Base-by-base conservation (phyloP, 2,329 filamentous ascomycete species). In the Cyphellophora europaea region DNA sequence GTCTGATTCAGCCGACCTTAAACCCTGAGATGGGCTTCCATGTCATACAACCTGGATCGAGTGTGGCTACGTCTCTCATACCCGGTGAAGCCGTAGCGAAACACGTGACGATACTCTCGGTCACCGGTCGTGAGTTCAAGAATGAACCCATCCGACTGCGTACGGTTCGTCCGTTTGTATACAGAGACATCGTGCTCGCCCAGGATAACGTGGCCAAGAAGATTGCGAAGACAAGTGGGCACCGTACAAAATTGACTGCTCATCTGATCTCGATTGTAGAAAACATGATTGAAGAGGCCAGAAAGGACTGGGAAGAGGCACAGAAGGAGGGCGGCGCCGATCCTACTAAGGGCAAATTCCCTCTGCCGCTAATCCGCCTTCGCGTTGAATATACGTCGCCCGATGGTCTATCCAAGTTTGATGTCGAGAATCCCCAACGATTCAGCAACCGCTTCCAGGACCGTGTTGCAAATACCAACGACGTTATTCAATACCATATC, bases 11-110 rank as follows among this genome's bases (percentile, higher is more conserved):
- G 29, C 91, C 91, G 0, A 65, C 67, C 2, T 68, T 77, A 30
- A 98, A 96, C 49, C 75, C 82, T 0, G 86, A 94, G 52, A 94
- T 81, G 31, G 82, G 81, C 1, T 98, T 98, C 49, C 78, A 91
- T 48, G 89, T 98, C 44, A 95, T 98, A 76, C 91, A 98, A 52
- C 91, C 91, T 1, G 91, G 91, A 0, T 98, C 91, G 0, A 96
- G 91, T 0, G 82, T 98, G 1, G 91, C 89, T 1, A 98, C 91
- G 2, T 96, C 91, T 0, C 66, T 98, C 0, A 79, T 91, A 6
- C 81, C 83, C 0, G 88, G 88, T 17, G 91, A 98, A 60, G 84
- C 91, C 1, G 85, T 87, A 1, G 69, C 85, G 5, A 98, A 98
- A 55, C 83, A 96, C 37, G 84, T 96, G 5, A 79, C 87, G 1